These are phyloP conservation scores for Rhodamnia argentea DNA, from an alignment of 345 rosid species.

Conservation along the genomic window DNA sequence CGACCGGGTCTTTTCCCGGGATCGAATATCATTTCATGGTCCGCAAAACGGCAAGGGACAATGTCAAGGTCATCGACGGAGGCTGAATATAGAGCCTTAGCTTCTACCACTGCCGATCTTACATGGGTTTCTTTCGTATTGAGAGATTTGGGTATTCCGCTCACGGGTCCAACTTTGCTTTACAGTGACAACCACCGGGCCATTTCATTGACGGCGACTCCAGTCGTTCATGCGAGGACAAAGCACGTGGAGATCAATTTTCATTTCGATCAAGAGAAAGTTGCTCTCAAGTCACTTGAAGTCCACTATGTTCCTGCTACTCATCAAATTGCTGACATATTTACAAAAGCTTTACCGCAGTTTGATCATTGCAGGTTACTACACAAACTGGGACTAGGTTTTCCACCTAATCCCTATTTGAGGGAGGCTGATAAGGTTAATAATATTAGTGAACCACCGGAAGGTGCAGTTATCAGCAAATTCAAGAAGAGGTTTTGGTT, in stretches of 20 bases:
- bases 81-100: neutral
- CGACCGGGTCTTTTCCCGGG: neutral
- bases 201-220: too few species aligned
- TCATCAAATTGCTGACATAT: neutral
- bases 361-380: neutral
- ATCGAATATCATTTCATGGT: neutral
- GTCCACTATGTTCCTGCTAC: neutral
- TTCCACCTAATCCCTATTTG: neutral
- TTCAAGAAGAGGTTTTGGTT: too few species aligned
- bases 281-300: neutral
- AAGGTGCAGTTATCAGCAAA: neutral
- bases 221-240: neutral
- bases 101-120: neutral
- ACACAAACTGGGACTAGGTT: neutral
- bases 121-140: neutral
- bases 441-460: neutral
- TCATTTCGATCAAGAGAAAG: too few species aligned
- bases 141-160: neutral
- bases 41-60: neutral
- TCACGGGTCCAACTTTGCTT: neutral
- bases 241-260: too few species aligned
- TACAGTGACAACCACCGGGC: neutral
- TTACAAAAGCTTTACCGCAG: neutral
- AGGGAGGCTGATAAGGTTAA: neutral
- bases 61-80: neutral